phyloP scores from a whole-genome alignment of 306 rosid species.

The Astragalus membranaceus region DNA sequence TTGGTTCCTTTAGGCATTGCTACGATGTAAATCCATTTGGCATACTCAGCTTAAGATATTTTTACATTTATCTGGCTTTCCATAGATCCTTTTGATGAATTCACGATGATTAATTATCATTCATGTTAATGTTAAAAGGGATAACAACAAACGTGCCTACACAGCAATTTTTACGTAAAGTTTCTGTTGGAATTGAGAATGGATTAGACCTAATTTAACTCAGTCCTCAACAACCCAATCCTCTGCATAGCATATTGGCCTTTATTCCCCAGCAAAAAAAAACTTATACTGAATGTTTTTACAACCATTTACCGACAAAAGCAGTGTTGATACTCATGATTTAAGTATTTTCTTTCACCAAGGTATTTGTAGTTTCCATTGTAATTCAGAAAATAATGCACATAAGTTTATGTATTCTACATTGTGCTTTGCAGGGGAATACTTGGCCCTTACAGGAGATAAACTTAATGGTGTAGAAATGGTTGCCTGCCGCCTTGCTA shows the following conservation, averaged over 20 bases:
- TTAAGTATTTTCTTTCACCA: neutral
- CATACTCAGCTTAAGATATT: neutral
- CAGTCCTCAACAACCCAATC: neutral
- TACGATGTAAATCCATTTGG: neutral
- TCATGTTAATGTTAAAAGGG: neutral
- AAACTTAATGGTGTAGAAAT: conserved; percentile 94
- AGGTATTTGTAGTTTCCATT: neutral
- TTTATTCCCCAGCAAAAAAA: neutral
- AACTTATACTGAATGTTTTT: neutral
- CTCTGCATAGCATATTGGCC: neutral
- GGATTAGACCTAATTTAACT: neutral
- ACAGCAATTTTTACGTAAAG: neutral
- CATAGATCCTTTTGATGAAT: neutral
- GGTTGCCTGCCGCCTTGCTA: conserved; percentile 92
- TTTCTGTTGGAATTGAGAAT: neutral
- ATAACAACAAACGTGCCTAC: neutral
- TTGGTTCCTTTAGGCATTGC: neutral
- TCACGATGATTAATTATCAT: neutral
- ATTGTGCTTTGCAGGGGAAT: conserved; percentile 63
- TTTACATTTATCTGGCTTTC: neutral
- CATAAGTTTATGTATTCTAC: neutral
- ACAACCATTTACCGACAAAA: neutral
- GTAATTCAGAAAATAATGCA: conserved; percentile 4
- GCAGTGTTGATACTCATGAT: neutral
- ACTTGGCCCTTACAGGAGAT: conserved; percentile 93